Evolutionary conservation across 2,329 filamentous ascomycete species (phyloP), one percentile per base, ranked within the genome.

Genomic region (Capronia americana): DNA sequence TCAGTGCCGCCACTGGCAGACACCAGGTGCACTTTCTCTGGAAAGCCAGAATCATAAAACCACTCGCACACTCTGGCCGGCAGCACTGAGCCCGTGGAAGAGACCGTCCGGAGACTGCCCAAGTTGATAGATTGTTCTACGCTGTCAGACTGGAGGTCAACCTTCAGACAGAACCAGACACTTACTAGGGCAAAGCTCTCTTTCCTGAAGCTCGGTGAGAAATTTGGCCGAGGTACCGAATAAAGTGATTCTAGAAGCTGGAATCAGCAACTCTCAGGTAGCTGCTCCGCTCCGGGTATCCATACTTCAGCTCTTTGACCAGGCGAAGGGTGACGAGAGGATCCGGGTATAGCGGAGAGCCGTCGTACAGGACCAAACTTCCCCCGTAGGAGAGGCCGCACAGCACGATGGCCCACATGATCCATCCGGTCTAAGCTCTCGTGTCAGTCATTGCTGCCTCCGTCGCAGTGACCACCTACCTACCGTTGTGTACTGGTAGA

Each of bases 301-400:
- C 93, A 1, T 90, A 89, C 58, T 79, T 80, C 73, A 90, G 86
- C 68, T 88, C 80, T n/a, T 82, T 85, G n/a, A 88, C 78, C 10
- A 92, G 79, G 64, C 84, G 83, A 28, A 92, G 79, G 71, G 87
- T n/a, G 2, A 86, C 82, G n/a, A 79, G 82, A 1, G 86, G 79
- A 68, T 91, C 87, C 0, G 92, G 92, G 48, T 87, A 79, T 76
- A 95, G 92, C 0, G 92, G 92, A 7, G 88, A 92, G 2, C 92
- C 92, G 74, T 96, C 92, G 75, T 95, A 95, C 17, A 94, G 79
- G 0, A 95, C 78, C 0, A 85, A 80, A 5, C 86, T 83, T 0
- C 83, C 81, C 6, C 91, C 90, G 44, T 82, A 79, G 0, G 89
- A 71, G 4, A 93, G 80, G 4, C 82, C 80, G 12, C 82, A 81